These are phyloP conservation scores for Dianthus caryophyllus DNA, from an alignment of 148 eudicot genomes.

Conservation along the genomic window DNA sequence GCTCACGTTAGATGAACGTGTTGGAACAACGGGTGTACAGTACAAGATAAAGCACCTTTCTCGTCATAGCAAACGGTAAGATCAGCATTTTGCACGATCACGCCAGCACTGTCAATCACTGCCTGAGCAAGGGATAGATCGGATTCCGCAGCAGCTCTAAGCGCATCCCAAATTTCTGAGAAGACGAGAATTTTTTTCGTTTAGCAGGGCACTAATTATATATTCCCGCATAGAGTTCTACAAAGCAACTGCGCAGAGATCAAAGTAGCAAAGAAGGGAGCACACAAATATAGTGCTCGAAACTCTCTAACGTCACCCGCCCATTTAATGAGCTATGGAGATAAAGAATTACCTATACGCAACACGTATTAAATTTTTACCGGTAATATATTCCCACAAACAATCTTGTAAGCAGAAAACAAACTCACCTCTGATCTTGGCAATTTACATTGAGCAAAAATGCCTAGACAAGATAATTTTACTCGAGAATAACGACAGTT, in stretches of 20 bases:
- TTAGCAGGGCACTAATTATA: not conserved
- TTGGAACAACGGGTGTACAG: not conserved
- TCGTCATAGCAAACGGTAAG: constrained; percentile 85
- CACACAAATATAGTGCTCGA: not conserved
- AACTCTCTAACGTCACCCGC: not conserved
- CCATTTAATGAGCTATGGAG: not conserved
- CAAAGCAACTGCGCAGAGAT: not conserved
- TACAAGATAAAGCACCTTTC: constrained; percentile 43
- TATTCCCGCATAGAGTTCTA: not conserved
- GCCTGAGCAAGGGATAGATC: constrained; percentile 70
- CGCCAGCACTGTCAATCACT: constrained; percentile 82
- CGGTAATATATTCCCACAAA: not conserved
- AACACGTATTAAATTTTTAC: not conserved
- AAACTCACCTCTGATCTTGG: no score
- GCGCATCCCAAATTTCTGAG: constrained; percentile 94
- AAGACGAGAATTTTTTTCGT: not conserved
- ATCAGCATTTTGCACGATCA: constrained; percentile 68
- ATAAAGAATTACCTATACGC: not conserved
- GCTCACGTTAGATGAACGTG: no score
- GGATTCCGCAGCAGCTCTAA: constrained; percentile 72
- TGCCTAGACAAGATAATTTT: no score
- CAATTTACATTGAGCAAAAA: no score
- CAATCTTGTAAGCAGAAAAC: not conserved
- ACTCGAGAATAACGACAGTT: no score
- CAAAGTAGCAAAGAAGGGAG: not conserved